These are phyloP conservation scores for Moniliophthora roreri DNA, from an alignment of 1,284 basidiomycete genomes.

Conservation along the genomic window DNA sequence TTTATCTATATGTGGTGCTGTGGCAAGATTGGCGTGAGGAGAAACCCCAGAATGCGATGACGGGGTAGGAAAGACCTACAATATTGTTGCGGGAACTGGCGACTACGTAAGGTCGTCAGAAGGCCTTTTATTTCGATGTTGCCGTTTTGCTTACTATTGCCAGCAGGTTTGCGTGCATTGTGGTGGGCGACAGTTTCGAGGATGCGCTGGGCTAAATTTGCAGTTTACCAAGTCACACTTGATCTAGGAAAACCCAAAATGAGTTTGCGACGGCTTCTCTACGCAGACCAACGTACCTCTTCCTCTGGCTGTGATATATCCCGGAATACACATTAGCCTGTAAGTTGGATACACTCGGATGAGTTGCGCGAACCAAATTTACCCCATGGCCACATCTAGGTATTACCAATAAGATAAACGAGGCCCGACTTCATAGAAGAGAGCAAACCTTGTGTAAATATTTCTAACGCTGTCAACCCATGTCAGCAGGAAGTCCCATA, in stretches of 20 bases:
- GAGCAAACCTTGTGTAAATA: slow-evolving; percentile 44
- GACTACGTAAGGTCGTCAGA: slow-evolving; percentile 37
- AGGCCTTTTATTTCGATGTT: neutral
- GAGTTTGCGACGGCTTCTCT: too few relatives aligned
- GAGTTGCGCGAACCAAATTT: slow-evolving; percentile 42
- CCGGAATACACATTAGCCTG: slow-evolving; percentile 11
- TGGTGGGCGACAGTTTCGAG: slow-evolving; percentile 47
- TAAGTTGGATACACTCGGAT: neutral
- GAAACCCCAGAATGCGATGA: too few relatives aligned
- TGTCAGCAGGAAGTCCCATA: slow-evolving; percentile 4
- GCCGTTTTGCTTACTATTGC: slow-evolving; percentile 61
- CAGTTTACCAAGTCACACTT: slow-evolving; percentile 59
- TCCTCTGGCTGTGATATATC: slow-evolving; percentile 56
- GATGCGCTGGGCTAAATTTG: slow-evolving; percentile 65
- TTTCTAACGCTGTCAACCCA: slow-evolving; percentile 44
- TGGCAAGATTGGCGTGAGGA: slow-evolving; percentile 12
- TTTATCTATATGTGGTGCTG: slow-evolving; percentile 48
- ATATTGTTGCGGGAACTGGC: slow-evolving; percentile 68
- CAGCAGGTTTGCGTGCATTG: slow-evolving; percentile 59
- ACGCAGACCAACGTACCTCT: slow-evolving; percentile 42
- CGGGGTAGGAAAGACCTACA: slow-evolving; percentile 29
- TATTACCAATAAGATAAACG: too few relatives aligned
- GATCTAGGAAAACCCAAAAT: slow-evolving; percentile 42
- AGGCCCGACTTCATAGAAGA: too few relatives aligned
- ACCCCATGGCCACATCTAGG: slow-evolving; percentile 66